phyloP scores from a whole-genome alignment of 2,329 filamentous ascomycete species.

The Colletotrichum tropicicola region DNA sequence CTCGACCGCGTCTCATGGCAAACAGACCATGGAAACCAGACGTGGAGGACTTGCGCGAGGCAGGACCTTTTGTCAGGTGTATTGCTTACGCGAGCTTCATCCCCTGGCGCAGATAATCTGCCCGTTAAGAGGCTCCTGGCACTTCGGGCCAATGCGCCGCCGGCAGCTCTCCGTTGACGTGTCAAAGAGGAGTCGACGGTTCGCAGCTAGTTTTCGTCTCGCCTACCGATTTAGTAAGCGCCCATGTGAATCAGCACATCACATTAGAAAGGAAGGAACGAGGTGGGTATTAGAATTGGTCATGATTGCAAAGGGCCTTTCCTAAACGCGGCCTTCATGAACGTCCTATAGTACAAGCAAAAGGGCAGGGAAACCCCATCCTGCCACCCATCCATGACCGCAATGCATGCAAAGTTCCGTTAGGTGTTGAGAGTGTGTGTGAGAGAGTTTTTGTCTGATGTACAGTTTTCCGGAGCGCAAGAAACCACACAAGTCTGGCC shows the following conservation, averaged over 20 bases:
- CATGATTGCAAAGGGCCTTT: conserved; percentile 28
- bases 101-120: no score
- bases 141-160: no score
- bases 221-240: no score
- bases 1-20: no score
- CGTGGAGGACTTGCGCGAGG: no score
- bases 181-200: no score
- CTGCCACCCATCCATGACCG: conserved; percentile 28
- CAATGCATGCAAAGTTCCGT: conserved; percentile 30
- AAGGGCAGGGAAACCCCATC: conserved; percentile 29
- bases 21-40: no score
- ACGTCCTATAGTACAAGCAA: conserved; percentile 30
- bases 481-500: conserved; percentile 7
- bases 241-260: neutral
- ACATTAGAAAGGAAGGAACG: neutral
- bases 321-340: conserved; percentile 26
- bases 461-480: conserved; percentile 23
- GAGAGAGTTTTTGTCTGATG: conserved; percentile 28
- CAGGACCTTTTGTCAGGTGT: no score
- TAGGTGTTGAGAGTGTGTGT: conserved; percentile 15
- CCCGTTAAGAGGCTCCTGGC: no score
- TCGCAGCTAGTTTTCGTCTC: no score
- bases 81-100: no score
- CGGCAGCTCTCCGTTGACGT: no score
- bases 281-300: conserved; percentile 25